phyloP scores from a whole-genome alignment of 2,329 filamentous ascomycete species.

The Cladophialophora yegresii region DNA sequence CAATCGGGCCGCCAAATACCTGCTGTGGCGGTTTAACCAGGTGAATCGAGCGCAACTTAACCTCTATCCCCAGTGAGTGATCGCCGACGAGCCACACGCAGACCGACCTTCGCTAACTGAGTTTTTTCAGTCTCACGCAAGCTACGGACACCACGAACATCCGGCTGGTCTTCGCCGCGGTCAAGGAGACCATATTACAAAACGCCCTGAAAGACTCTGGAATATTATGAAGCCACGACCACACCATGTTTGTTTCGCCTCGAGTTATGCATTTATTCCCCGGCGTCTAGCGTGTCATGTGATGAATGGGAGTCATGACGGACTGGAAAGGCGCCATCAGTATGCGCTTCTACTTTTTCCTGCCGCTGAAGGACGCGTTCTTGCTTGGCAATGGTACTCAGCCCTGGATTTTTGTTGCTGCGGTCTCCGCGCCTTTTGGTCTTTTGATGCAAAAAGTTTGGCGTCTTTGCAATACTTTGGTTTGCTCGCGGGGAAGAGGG shows the following conservation, averaged over 20 bases:
- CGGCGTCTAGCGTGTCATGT: slow-evolving; percentile 33
- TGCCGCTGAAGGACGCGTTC: slow-evolving; percentile 9
- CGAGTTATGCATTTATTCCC: slow-evolving; percentile 25
- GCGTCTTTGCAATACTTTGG: slow-evolving; percentile 19
- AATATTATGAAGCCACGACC: slow-evolving; percentile 66
- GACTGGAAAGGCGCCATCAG: slow-evolving; percentile 19
- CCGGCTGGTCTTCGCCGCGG: slow-evolving; percentile 92
- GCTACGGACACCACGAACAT: slow-evolving; percentile 99
- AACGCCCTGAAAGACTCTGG: slow-evolving; percentile 98
- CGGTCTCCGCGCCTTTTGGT: slow-evolving; percentile 5
- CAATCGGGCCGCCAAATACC: slow-evolving; percentile 95
- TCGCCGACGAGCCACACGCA: not conserved
- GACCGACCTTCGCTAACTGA: not conserved
- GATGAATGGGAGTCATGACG: slow-evolving; percentile 30
- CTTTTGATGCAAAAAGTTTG: slow-evolving; percentile 30
- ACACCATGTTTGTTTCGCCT: slow-evolving; percentile 22
- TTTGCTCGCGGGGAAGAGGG: slow-evolving; percentile 15
- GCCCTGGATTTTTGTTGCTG: slow-evolving; percentile 7
- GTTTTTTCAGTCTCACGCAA: slow-evolving; percentile 76
- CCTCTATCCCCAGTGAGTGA: slow-evolving; percentile 89
- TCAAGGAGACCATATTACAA: slow-evolving; percentile 98
- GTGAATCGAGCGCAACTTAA: slow-evolving; percentile 96
- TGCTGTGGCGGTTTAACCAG: slow-evolving; percentile 98
- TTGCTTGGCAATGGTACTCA: slow-evolving; percentile 22
- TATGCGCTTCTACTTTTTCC: slow-evolving; percentile 12